A percentile compares a stretch with the other conserved stretches of the same genome.
Evolutionary conservation across 1,284 basidiomycete species (phyloP).

Genomic region (Apiotrichum mycotoxinovorans): DNA sequence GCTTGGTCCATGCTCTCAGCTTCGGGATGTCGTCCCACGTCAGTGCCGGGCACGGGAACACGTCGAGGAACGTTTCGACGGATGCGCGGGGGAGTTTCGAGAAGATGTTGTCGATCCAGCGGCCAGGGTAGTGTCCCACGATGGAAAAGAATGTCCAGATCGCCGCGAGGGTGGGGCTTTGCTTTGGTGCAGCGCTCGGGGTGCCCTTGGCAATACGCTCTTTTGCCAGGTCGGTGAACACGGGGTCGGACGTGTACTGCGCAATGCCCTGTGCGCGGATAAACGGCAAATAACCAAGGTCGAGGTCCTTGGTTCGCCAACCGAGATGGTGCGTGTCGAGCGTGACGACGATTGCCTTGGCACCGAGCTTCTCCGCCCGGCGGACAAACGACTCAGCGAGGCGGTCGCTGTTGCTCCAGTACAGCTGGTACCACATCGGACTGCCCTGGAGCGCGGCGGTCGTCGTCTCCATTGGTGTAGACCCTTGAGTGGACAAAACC

Average conservation of each 20-base stretch:
- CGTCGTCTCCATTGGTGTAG: slow-evolving; percentile 68
- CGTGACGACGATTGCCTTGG: slow-evolving; percentile 53
- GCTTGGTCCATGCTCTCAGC: slow-evolving; percentile 8
- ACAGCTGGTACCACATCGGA: slow-evolving; percentile 74
- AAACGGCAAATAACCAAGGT: slow-evolving; percentile 14
- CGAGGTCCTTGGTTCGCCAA: slow-evolving; percentile 49
- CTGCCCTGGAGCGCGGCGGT: slow-evolving; percentile 62
- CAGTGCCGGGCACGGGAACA: slow-evolving; percentile 10
- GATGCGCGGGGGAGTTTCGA: slow-evolving; percentile 6
- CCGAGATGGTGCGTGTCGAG: slow-evolving; percentile 63
- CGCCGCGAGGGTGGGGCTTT: slow-evolving; percentile 7
- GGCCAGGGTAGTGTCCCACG: slow-evolving; percentile 11
- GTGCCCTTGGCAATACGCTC: slow-evolving; percentile 5
- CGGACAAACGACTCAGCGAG: slow-evolving; percentile 51
- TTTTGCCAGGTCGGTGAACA: slow-evolving; percentile 8
- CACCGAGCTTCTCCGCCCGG: slow-evolving; percentile 54
- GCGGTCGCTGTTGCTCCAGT: slow-evolving; percentile 57
- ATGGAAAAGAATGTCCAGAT: slow-evolving; percentile 7
- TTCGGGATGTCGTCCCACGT: slow-evolving; percentile 15
- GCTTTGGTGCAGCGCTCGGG: not conserved
- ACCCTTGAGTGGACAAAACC: slow-evolving; percentile 67
- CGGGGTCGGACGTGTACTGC: slow-evolving; percentile 18
- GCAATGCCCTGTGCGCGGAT: slow-evolving; percentile 13
- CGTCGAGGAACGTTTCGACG: slow-evolving; percentile 20
- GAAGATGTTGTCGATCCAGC: slow-evolving; percentile 5